Evolutionary conservation across 768 basidiomycete genomes (phyloP).

Genomic region (Kwoniella bestiolae): DNA sequence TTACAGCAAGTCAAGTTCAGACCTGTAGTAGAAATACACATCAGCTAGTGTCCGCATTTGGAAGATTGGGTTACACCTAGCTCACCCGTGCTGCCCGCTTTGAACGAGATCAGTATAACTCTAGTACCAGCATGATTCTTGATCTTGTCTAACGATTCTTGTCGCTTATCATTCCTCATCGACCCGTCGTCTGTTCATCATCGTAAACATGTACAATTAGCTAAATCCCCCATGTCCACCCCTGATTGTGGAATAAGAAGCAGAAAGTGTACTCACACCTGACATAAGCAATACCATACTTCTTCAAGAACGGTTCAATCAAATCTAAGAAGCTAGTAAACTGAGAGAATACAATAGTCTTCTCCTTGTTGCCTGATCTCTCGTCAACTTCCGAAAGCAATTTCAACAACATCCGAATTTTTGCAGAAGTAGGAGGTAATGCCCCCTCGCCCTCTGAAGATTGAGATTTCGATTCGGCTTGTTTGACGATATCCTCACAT

Average conservation of each 20-base stretch:
- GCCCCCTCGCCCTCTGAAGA: conserved; percentile 48
- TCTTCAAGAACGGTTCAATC: conserved; percentile 79
- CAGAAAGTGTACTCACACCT: conserved; percentile 71
- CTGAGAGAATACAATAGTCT: conserved; percentile 96
- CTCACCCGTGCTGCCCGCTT: conserved; percentile 87
- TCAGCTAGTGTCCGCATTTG: not conserved
- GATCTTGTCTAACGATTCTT: conserved; percentile 75
- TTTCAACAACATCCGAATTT: conserved; percentile 80
- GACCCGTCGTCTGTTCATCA: conserved; percentile 77
- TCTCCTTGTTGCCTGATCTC: conserved; percentile 67
- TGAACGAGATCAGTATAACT: conserved; percentile 94
- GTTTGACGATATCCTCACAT: conserved; percentile 64
- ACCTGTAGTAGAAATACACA: conserved; percentile 60
- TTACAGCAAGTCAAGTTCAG: conserved; percentile 91
- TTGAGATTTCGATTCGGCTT: conserved; percentile 61
- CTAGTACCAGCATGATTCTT: conserved; percentile 64
- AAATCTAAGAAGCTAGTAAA: conserved; percentile 79
- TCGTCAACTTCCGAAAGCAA: conserved; percentile 70
- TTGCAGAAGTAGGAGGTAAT: conserved; percentile 76
- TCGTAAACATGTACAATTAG: not conserved
- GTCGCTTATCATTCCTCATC: conserved; percentile 77
- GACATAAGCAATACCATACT: conserved; percentile 71
- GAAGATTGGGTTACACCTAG: not conserved
- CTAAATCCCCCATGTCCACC: not conserved
- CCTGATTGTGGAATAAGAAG: not conserved